Evolutionary conservation across 176 grass and related monocot species (phyloP), one percentile per base, ranked within the genome.

Genomic region (Aegilops tauschii): DNA sequence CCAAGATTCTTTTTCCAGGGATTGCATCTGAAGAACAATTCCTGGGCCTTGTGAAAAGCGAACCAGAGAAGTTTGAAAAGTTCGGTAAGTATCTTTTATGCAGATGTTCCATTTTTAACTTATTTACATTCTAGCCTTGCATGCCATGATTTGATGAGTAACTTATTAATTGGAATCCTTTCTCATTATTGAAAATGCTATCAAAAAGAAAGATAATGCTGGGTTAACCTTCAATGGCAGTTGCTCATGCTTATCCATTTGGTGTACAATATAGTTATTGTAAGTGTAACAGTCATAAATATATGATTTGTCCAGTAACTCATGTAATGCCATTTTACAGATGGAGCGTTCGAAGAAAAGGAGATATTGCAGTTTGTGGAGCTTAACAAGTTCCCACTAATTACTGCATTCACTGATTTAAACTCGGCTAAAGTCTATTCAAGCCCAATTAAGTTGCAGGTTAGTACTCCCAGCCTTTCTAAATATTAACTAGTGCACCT

Each of bases 401-500:
- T 99, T 90, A 96, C 90, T 61, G 80, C 83, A 74, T 96, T 99
- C 66, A 99, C 90, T 16, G 92, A 99, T 9, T 86, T 90, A 81
- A 96, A 93, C 81, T 99, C 97, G 29, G 97, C 85, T 31, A 93
- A 85, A 94, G 88, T 99, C 59, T 99, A 99, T 78, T 89, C 89
- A 79, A 96, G 97, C 76, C 88, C 88, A 84, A 91, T 99, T 83
- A 94, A 99, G 69, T 61, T 94, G 49, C 97, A 99, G 97, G 97
- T 99, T 93, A 4, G 68, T 81, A 68, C 65, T 25, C 20, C 28
- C 30, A 85, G 11, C 9, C 75, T 82, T 85, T 78, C 50, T 85
- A 9, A 49, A 84, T 63, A 21, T 69, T 9, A 69, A 86, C 62
- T 37, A 78, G 9, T 40, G 44, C 20, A 18, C 20, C 12, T 35